Base-by-base conservation (phyloP, 345 rosid species). In the Gossypium thurberi region DNA sequence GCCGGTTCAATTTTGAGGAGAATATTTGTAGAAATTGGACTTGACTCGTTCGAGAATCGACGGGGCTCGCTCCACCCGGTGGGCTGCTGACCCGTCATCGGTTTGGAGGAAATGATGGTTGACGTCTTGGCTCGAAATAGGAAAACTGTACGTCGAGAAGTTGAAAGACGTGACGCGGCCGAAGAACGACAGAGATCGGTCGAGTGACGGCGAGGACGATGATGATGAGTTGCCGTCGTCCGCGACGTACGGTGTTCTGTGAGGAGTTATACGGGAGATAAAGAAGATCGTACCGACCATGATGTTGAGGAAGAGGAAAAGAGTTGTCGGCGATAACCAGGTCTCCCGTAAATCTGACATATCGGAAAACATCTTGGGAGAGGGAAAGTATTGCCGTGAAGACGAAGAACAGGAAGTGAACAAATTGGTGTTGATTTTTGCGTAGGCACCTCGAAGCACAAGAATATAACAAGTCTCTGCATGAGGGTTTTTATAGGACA, bases 141-240 rank as follows among this genome's bases (percentile, higher is more conserved):
- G 75, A 75, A 75, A 79, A 14, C 80, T 82, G 75, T 75, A 78
- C 73, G 66, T 75, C 14, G 86, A 75, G 46, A 85, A 81, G 75
- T 81, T 75, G 71, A 83, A 62, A 76, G 91, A 82, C 80, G 77
- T 84, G 60, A 89, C 77, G 10, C 91, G 78, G 12, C 85, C 85
- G 56, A 86, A 53, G 51, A 89, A 71, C 1, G 93, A 89, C 3
- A 91, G 84, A 37, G 83, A 71, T 65, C 88, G 87, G 9, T 69
- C 48, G 65, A 87, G 74, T 7, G 6, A 4, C 6, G 81, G 55
- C 55, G 81, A 8, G 81, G 79, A 64, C 6, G 40, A 33, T 33
- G 40, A 33, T 44, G 73, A 28, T 20, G 76, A 42, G 72, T 69
- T 1, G 3, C 17, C 56, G 56, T 51, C 20, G 56, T 4, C 18